Evolutionary conservation across 1,139 yeast species (phyloP).

Genomic region (Lipomyces yarrowii): DNA sequence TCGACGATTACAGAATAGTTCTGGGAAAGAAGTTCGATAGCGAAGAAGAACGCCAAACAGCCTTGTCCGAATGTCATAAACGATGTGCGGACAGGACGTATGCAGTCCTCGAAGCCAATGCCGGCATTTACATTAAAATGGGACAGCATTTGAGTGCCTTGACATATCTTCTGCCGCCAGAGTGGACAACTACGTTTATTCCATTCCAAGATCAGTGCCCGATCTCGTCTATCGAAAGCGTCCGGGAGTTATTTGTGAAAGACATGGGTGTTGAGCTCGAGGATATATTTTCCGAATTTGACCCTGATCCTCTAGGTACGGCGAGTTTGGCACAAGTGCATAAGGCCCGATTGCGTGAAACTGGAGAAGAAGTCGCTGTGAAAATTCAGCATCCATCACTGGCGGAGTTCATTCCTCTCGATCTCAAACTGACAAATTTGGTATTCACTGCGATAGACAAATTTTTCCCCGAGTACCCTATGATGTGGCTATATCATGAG

Average conservation of each 20-base stretch:
- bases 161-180: constrained; percentile 84
- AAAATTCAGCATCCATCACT: constrained; percentile 93
- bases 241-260: constrained; percentile 60
- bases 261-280: constrained; percentile 64
- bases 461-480: constrained; percentile 90
- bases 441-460: constrained; percentile 75
- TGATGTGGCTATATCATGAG: constrained; percentile 93
- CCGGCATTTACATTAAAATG: constrained; percentile 88
- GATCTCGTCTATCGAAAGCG: constrained; percentile 67
- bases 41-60: constrained; percentile 55
- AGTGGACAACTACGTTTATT: constrained; percentile 95
- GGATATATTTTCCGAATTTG: constrained; percentile 70
- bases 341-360: constrained; percentile 61
- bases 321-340: constrained; percentile 98
- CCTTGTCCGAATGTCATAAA: constrained; percentile 64
- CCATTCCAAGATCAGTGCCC: constrained; percentile 95
- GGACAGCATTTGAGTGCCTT: constrained; percentile 95
- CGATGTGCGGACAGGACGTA: constrained; percentile 80
- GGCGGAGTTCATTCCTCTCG: constrained; percentile 86
- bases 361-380: constrained; percentile 82
- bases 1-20: constrained; percentile 56
- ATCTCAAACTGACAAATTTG: constrained; percentile 71
- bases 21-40: constrained; percentile 52
- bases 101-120: constrained; percentile 77
- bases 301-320: constrained; percentile 81